These are phyloP conservation scores for Backusella mclennaniae DNA, from an alignment of 192 early-diverging fungal genomes.

Conservation along the genomic window DNA sequence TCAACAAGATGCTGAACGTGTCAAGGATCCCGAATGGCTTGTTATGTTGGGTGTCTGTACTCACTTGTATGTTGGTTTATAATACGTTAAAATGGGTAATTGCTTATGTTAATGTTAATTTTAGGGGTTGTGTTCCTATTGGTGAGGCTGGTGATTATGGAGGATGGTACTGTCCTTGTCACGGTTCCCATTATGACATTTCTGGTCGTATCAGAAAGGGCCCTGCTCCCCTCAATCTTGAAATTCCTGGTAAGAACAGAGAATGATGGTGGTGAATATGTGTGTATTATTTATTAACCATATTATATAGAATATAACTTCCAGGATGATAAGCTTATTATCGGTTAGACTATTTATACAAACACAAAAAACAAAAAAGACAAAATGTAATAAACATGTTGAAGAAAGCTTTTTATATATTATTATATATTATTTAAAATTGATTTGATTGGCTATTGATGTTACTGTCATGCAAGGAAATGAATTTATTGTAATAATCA, in stretches of 20 bases:
- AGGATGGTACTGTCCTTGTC: constrained; percentile 99
- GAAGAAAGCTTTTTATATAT: background rate
- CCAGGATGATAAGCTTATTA: constrained; percentile 77
- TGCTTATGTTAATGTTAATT: constrained; percentile 38
- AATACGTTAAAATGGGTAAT: background rate
- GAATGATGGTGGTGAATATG: background rate
- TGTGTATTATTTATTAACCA: background rate
- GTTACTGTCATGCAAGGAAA: background rate
- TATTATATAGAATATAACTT: constrained; percentile 52
- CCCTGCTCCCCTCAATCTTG: constrained; percentile 97
- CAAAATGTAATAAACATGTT: background rate
- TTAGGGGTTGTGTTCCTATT: constrained; percentile 96
- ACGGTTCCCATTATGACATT: constrained; percentile 99
- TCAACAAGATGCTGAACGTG: constrained; percentile 88
- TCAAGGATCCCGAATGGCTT: constrained; percentile 92
- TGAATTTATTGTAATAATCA: background rate
- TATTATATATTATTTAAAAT: background rate
- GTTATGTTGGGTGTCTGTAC: constrained; percentile 84
- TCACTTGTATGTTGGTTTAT: constrained; percentile 40
- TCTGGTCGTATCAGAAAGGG: constrained; percentile 98
- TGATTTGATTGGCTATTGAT: background rate
- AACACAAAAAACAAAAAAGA: background rate
- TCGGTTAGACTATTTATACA: constrained; percentile 64
- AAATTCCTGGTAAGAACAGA: constrained; percentile 76
- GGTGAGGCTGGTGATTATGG: constrained; percentile 97